Base-by-base conservation (phyloP, 805 yeast species). In the Yarrowia sp. region DNA sequence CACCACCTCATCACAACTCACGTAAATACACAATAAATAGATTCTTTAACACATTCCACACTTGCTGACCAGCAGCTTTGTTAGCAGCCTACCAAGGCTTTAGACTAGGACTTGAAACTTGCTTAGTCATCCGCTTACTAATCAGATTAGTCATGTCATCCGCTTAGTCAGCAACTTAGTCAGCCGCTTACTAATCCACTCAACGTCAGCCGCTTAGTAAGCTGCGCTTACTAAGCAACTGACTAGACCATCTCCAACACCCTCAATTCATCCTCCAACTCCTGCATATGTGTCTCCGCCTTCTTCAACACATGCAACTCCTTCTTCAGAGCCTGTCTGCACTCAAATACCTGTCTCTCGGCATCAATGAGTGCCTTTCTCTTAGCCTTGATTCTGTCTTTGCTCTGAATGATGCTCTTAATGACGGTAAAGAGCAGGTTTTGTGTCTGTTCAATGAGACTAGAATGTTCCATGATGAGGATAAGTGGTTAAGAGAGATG, bases 351-450 rank as follows among this genome's bases (percentile, higher is more conserved):
- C 13, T 4, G 9, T 14, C 14, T 38, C 14, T 53, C 60, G 0
- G 60, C 60, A 13, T 15, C 44, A 19, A 36, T 6, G 4, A 53
- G n/a, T 20, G 60, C 60, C 44, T 38, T 36, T 14, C 60, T 7
- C 13, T 20, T 53, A 5, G 38, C 60, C 12, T 38, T 53, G 60
- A 53, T 20, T 3, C 60, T 44, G 44, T 53, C 44, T 7, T 53
- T 53, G 19, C 36, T 7, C 14, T 19, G 9, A 14, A 38, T 38
- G 34, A 53, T 53, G 44, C 17, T 14, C 8, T 19, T 53, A 14
- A 53, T 12, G 5, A 53, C 60, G 12, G 44, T 2, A 10, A 53
- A 53, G 12, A 53, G 44, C 44, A 53, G 34, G 44, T 53, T 53
- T 15, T 20, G 42, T 1, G 44, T 53, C 8, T 53, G 44, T 20